Evolutionary conservation across 139 green algal genomes (phyloP), one percentile per base, ranked within the genome.

Genomic region (Gonium pectorale): DNA sequence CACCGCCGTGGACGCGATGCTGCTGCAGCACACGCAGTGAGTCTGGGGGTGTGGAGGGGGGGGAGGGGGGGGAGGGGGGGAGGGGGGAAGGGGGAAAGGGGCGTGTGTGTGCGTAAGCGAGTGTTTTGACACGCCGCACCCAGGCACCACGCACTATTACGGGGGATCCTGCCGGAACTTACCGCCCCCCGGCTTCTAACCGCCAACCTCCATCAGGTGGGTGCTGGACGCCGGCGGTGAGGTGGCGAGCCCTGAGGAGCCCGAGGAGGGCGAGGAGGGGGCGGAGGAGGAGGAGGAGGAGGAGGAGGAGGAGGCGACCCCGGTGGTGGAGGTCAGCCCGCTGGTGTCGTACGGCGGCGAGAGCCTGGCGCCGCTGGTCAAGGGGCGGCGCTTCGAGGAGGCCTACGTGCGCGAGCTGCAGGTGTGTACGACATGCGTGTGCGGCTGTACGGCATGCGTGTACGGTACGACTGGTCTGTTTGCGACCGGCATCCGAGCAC

Each of bases 321-420:
- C 56, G 31, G 81, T 86, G 46, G 74, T 85, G 37, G 81, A 90
- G 83, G 73, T 91, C 17, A 62, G 69, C 17, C 88, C 88, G 35
- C 88, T 91, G 64, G 83, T 87, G 31, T 87, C 64, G 33, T 91
- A 89, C 72, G 69, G 27, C 3, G 88, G 88, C 37, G 88, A 91
- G 73, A 83, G 83, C 8, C 73, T 91, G 66, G 78, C 63, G 15
- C n/a, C 37, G 51, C 40, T 89, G n/a, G 81, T 86, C 31, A 63
- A 81, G 51, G 82, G 77, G 29, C 59, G 44, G 40, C 70, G 38
- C 5, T 91, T 86, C 40, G 56, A 74, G 9, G 82, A 83, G 24
- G 80, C 70, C 7, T 85, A 91, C 60, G 83, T 89, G 27, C 71
- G 64, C 40, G 83, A 87, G 49, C 79, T 89, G 66, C 87, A 91